phyloP scores from a whole-genome alignment of 2,329 filamentous ascomycete genomes.

The Colletotrichum falcatum region DNA sequence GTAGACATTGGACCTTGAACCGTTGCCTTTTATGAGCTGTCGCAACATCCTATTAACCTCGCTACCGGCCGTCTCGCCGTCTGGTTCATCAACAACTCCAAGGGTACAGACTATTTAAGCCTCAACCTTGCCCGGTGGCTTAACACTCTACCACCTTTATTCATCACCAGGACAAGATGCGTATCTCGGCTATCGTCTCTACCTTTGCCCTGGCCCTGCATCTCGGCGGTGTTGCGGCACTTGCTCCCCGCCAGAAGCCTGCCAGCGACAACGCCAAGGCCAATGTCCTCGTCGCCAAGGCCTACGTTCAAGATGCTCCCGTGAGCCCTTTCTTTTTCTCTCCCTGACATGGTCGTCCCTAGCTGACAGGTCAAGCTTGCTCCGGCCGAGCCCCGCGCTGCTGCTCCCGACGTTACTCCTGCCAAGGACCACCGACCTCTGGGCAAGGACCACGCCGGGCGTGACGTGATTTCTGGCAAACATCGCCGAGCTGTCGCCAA shows the following conservation, averaged over 20 bases:
- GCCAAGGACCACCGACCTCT: too few species aligned
- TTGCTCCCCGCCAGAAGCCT: conserved; percentile 22
- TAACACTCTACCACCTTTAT: conserved; percentile 20
- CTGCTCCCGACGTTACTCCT: conserved; percentile 45
- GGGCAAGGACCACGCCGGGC: too few species aligned
- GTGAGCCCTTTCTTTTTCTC: too few species aligned
- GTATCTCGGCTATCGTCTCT: conserved; percentile 37
- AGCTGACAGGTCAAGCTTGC: conserved; percentile 40
- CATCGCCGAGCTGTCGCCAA: too few species aligned
- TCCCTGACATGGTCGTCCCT: too few species aligned
- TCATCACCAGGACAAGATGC: conserved; percentile 33
- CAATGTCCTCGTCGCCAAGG: conserved; percentile 35
- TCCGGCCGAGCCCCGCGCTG: conserved; percentile 34
- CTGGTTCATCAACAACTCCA: too few species aligned
- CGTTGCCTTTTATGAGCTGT: too few species aligned
- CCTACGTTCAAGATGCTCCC: conserved; percentile 44
- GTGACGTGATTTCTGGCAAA: too few species aligned
- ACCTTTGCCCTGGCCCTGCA: conserved; percentile 34
- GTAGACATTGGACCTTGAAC: too few species aligned
- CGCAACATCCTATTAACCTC: too few species aligned
- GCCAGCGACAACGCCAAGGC: background rate
- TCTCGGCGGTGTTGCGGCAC: conserved; percentile 30
- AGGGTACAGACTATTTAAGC: conserved; percentile 31
- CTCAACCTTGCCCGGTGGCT: conserved; percentile 19
- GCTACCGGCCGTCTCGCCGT: too few species aligned